A percentile compares a stretch with the other conserved stretches of the same genome.
Conservation (phyloP, 495 filamentous ascomycete genomes). For the Lasiosphaeriaceae sp. region DNA sequence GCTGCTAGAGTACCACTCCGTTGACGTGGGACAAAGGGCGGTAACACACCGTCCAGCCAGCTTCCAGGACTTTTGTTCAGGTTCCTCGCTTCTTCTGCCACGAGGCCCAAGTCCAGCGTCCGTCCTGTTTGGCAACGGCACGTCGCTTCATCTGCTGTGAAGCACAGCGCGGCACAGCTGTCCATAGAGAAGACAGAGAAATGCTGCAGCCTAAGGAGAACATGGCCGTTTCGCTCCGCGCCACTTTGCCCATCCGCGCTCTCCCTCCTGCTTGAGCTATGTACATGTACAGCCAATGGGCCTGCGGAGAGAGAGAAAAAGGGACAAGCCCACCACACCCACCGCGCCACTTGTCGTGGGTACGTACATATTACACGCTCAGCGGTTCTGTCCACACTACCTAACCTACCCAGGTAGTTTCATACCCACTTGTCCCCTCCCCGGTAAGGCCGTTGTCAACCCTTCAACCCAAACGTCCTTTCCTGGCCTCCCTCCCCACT, state of each 20-base stretch:
- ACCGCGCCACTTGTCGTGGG: not conserved
- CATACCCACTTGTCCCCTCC: slow-evolving; percentile 4
- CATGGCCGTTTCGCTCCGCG: slow-evolving; percentile 17
- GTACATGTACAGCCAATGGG: slow-evolving; percentile 1
- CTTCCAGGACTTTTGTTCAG: not conserved
- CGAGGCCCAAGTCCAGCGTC: not conserved
- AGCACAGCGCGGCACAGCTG: slow-evolving; percentile 25
- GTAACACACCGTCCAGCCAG: not conserved
- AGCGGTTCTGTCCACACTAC: not conserved
- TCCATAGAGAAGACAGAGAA: slow-evolving; percentile 17
- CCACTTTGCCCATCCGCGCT: slow-evolving; percentile 15
- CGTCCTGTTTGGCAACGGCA: slow-evolving; percentile 17
- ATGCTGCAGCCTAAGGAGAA: slow-evolving; percentile 28
- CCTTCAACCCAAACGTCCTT: slow-evolving; percentile 10
- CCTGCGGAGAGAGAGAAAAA: not conserved
- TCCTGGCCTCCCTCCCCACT: slow-evolving; percentile 2
- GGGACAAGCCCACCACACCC: not conserved
- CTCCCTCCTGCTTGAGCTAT: slow-evolving; percentile 5
- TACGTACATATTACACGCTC: not conserved
- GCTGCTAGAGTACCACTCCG: too few species aligned
- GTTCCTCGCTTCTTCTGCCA: slow-evolving; percentile 14
- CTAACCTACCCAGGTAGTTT: too few species aligned
- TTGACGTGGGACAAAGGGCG: slow-evolving; percentile 2
- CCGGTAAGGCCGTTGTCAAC: slow-evolving; percentile 24
- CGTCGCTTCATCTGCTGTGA: slow-evolving; percentile 10